Evolutionary conservation across 352 stramenopile species (phyloP).

Genomic region (Phytophthora multivora): DNA sequence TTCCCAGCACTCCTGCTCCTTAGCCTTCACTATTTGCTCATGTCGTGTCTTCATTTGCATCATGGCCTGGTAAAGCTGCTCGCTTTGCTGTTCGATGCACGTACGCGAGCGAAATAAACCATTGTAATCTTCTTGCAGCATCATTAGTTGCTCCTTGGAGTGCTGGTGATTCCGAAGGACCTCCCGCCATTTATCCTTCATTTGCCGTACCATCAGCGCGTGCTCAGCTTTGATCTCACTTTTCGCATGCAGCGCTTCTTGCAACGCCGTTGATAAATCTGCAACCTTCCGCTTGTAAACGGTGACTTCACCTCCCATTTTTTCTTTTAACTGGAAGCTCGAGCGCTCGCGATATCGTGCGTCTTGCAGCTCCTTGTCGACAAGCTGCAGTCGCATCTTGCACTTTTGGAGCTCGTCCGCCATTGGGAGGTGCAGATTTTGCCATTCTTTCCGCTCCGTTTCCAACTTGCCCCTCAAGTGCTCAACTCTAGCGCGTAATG

Average conservation of each 20-base stretch:
- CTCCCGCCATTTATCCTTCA: conserved; percentile 77
- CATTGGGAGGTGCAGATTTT: conserved; percentile 53
- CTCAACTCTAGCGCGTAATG: conserved; percentile 65
- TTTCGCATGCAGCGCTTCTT: conserved; percentile 48
- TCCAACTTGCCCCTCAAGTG: conserved; percentile 72
- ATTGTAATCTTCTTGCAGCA: conserved; percentile 79
- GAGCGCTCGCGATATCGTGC: conserved; percentile 64
- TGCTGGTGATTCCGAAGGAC: conserved; percentile 46
- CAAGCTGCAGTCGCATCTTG: conserved; percentile 47
- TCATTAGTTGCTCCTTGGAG: conserved; percentile 60
- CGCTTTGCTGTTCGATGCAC: conserved; percentile 49
- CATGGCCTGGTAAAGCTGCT: conserved; percentile 50
- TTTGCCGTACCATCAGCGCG: conserved; percentile 43
- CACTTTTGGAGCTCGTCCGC: conserved; percentile 60
- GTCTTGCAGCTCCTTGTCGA: conserved; percentile 76
- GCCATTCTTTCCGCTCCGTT: conserved; percentile 71
- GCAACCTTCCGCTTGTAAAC: conserved; percentile 64
- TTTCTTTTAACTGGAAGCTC: conserved; percentile 74
- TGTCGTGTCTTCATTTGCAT: conserved; percentile 50
- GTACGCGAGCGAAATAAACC: conserved; percentile 55
- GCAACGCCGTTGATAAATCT: conserved; percentile 54
- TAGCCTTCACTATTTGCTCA: conserved; percentile 50
- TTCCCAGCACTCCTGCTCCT: conserved; percentile 64
- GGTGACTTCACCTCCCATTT: conserved; percentile 54
- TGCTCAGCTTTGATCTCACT: conserved; percentile 61